A percentile compares a stretch with the other conserved stretches of the same genome.
Evolutionary conservation across 495 filamentous ascomycete species (phyloP).

Genomic region (Oleoguttula mirabilis): DNA sequence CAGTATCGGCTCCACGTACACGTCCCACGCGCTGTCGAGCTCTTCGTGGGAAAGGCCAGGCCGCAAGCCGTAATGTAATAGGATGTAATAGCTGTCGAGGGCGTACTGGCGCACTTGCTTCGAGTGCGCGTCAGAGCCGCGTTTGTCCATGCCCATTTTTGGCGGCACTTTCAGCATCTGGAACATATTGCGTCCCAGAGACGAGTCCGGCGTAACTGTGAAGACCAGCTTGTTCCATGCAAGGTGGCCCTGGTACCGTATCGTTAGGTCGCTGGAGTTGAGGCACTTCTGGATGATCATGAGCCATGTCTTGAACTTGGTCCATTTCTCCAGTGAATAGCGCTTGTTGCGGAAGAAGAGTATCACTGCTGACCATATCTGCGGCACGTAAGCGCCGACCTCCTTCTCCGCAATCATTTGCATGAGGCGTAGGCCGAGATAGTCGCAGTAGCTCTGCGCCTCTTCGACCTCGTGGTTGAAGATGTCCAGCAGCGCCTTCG

Average conservation of each 20-base stretch:
- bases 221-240: conserved; percentile 80
- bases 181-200: conserved; percentile 46
- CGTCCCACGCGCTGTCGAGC: conserved; percentile 69
- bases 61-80: conserved; percentile 78
- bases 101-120: conserved; percentile 48
- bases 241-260: conserved; percentile 62
- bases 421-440: conserved; percentile 52
- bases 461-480: conserved; percentile 51
- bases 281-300: conserved; percentile 69
- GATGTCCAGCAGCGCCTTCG: conserved; percentile 51
- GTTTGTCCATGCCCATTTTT: conserved; percentile 54
- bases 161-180: conserved; percentile 60
- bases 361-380: conserved; percentile 75
- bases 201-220: conserved; percentile 48
- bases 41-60: conserved; percentile 49
- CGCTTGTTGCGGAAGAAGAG: conserved; percentile 56
- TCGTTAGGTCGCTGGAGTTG: conserved; percentile 60
- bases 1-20: conserved; percentile 50
- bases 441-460: conserved; percentile 48
- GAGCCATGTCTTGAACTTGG: conserved; percentile 59
- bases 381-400: conserved; percentile 58
- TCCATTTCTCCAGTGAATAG: conserved; percentile 56
- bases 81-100: conserved; percentile 57
- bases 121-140: conserved; percentile 42
- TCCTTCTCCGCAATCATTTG: conserved; percentile 56